These are phyloP conservation scores for Poterioochromonas sp. DNA, from an alignment of 352 stramenopile species.

Conservation along the genomic window DNA sequence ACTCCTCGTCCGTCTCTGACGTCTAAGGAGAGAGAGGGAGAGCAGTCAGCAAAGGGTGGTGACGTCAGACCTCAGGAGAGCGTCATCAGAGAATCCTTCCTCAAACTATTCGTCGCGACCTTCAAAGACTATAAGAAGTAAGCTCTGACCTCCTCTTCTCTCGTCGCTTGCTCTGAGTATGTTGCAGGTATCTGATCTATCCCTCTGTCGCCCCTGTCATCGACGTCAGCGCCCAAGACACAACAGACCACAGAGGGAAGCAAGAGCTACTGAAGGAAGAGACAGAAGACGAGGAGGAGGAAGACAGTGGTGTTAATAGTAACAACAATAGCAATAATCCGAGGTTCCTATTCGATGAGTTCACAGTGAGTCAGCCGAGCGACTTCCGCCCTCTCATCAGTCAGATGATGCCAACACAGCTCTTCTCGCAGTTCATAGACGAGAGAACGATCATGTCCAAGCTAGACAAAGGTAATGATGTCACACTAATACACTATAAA, in stretches of 20 bases:
- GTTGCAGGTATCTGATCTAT: no score
- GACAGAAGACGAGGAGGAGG: no score
- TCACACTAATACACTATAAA: neutral
- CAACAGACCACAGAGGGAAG: no score
- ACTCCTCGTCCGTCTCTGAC: neutral
- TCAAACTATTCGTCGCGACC: slow-evolving; percentile 15
- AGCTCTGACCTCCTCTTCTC: neutral
- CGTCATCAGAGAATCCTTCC: neutral
- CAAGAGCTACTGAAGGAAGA: no score
- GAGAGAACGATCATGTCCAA: neutral
- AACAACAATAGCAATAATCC: no score
- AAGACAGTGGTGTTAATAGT: no score
- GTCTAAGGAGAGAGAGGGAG: neutral
- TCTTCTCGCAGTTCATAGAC: slow-evolving; percentile 13
- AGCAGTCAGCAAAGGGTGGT: neutral
- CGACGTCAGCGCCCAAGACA: no score
- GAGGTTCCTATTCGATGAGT: neutral
- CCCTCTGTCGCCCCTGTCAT: no score
- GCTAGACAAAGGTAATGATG: slow-evolving; percentile 16
- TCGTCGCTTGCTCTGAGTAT: no score
- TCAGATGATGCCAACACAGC: neutral
- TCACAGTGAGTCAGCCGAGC: neutral
- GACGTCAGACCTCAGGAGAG: neutral
- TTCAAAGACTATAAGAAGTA: slow-evolving; percentile 22
- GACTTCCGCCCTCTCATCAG: neutral